Evolutionary conservation across 2,329 filamentous ascomycete species (phyloP), one percentile per base, ranked within the genome.

Genomic region (Talaromyces piceae): DNA sequence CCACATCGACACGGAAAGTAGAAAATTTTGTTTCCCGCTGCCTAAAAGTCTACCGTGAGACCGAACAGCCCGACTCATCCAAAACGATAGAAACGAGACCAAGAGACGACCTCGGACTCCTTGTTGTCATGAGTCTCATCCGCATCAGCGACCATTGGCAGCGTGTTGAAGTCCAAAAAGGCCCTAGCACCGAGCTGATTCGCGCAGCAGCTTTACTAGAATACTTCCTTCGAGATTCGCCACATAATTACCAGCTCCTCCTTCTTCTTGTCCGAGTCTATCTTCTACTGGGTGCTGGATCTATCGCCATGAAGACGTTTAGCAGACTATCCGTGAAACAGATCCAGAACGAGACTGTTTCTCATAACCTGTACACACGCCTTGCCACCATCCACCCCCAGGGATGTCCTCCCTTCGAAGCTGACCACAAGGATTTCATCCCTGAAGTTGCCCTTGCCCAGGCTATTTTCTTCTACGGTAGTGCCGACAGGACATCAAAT

Each of bases 271-370:
- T 73, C 6, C 67, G 71, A 26, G 64, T 74, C 23, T 74, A 73
- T 50, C 59, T 71, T 22, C 62, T 69, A 41, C 57, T 75, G 9
- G 74, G 74, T 18, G 68, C 70, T 25, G 67, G 71, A 6, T 75
- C 73, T 25, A 63, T 73, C 16, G 73, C 74, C n/a, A 59, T 76
- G 56, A 67, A 64, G 37, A 67, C 64, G 9, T 76, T 76, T 57
- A 62, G 64, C 54, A 70, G 67, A 51, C 65, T 77, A 16, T 71
- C 70, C 13, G 64, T 76, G 47, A 77, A 76, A 56, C 73, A 77
- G 49, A 57, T 76, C 53, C 74, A 77, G 58, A 73, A 67, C 56
- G 73, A 76, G 56, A 72, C 69, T 16, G 67, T 76, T 41, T 69
- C 71, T 5, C 73, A 76, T 59, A 68, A 73, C 37, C 59, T 76